phyloP scores from a whole-genome alignment of 1,284 basidiomycete species.

The Entoloma clypeatum region DNA sequence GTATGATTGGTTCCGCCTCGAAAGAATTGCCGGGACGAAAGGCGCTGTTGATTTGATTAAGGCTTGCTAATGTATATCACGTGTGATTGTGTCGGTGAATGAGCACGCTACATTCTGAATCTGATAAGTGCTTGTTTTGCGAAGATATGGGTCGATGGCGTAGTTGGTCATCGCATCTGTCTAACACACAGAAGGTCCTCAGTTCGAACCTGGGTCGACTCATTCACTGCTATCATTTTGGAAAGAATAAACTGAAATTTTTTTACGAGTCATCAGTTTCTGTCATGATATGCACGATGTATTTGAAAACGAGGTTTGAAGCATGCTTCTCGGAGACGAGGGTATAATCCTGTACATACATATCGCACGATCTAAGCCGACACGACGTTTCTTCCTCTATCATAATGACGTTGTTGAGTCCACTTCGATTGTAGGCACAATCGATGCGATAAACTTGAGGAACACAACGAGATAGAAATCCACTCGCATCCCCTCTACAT shows the following conservation, averaged over 20 bases:
- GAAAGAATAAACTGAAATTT: no score
- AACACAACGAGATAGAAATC: constrained; percentile 96
- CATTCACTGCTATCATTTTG: constrained; percentile 24
- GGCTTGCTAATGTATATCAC: constrained; percentile 13
- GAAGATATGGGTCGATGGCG: constrained; percentile 56
- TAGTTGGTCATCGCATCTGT: constrained; percentile 81
- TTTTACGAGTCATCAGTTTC: neutral
- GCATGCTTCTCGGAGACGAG: neutral
- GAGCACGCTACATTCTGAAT: no score
- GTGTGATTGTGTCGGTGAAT: neutral
- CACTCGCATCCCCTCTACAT: constrained; percentile 84
- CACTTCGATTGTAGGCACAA: constrained; percentile 93
- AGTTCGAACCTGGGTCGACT: constrained; percentile 56
- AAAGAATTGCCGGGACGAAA: constrained; percentile 72
- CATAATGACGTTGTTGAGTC: constrained; percentile 86
- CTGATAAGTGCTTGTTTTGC: no score
- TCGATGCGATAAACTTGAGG: constrained; percentile 95
- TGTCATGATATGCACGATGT: neutral
- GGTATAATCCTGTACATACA: constrained; percentile 14
- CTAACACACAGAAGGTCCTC: constrained; percentile 54
- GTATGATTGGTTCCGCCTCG: constrained; percentile 85
- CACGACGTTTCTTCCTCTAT: constrained; percentile 15
- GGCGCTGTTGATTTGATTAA: constrained; percentile 46
- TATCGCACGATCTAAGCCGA: neutral
- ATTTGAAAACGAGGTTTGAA: neutral